Evolutionary conservation across 2,329 filamentous ascomycete genomes (phyloP).

Genomic region (Paraphaeosphaeria sporulosa): DNA sequence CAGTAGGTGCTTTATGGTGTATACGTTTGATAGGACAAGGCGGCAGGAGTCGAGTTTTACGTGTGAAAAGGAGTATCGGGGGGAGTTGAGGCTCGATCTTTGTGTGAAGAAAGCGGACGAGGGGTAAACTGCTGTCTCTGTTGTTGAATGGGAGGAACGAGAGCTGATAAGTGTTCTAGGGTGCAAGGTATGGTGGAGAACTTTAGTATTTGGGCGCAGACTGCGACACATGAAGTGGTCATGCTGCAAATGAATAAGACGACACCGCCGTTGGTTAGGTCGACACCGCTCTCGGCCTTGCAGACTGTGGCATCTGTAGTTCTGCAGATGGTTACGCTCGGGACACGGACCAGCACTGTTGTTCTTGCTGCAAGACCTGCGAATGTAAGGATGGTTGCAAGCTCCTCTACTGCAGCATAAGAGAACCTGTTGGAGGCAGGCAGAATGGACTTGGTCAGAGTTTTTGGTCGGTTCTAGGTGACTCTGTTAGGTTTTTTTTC

Average conservation of each 20-base stretch:
- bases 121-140: not conserved
- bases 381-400: not conserved
- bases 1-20: conserved; percentile 19
- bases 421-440: not conserved
- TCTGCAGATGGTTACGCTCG: not conserved
- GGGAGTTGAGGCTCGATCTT: conserved; percentile 23
- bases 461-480: too few relatives aligned
- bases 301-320: too few relatives aligned
- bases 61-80: conserved; percentile 24
- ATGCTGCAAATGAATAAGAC: not conserved
- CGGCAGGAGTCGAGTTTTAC: conserved; percentile 21
- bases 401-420: not conserved
- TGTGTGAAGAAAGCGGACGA: conserved; percentile 10
- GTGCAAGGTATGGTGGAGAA: not conserved
- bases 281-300: not conserved
- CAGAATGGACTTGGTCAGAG: too few relatives aligned
- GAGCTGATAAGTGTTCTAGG: not conserved
- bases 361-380: not conserved
- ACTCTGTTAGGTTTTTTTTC: too few relatives aligned
- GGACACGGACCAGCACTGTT: not conserved
- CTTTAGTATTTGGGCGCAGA: not conserved
- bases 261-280: not conserved
- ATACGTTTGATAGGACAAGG: conserved; percentile 27
- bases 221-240: conserved; percentile 2
- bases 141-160: too few relatives aligned